Conservation (phyloP, 805 yeast genomes). For the Lipomyces oligophaga region DNA sequence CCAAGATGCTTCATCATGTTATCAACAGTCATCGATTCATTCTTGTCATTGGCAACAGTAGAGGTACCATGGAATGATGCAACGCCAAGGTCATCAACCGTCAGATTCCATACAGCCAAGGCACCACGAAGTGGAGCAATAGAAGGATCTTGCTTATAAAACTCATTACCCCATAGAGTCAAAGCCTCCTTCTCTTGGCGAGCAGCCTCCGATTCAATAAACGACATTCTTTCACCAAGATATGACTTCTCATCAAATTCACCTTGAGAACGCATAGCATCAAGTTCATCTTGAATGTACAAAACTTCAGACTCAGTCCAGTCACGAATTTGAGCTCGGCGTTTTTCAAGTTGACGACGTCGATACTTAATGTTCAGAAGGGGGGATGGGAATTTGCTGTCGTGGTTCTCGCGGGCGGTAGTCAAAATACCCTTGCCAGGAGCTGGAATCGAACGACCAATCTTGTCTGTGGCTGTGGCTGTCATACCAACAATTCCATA, state of each 20-base stretch:
- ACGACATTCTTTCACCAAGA: conserved; percentile 80
- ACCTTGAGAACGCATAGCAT: conserved; percentile 43
- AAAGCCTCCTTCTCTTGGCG: conserved; percentile 85
- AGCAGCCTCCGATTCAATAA: conserved; percentile 76
- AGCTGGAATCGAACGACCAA: conserved; percentile 98
- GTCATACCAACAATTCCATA: conserved; percentile 92
- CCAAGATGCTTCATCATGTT: conserved; percentile 93
- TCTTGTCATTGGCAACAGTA: conserved; percentile 97
- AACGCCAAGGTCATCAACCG: conserved; percentile 91
- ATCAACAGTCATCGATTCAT: conserved; percentile 88
- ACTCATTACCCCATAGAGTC: conserved; percentile 92
- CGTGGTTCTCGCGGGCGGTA: conserved; percentile 91
- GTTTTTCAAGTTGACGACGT: conserved; percentile 77
- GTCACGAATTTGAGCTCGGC: conserved; percentile 68
- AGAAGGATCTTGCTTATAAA: conserved; percentile 85
- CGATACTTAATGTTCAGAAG: conserved; percentile 89
- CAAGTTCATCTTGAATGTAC: conserved; percentile 67
- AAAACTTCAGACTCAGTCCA: conserved; percentile 85
- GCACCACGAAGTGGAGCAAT: conserved; percentile 97
- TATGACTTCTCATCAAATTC: conserved; percentile 49
- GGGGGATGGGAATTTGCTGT: conserved; percentile 71
- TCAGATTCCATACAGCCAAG: conserved; percentile 85
- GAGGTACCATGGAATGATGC: conserved; percentile 99
- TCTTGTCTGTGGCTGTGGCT: conserved; percentile 97
- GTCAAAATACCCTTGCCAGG: conserved; percentile 99